Evolutionary conservation across 495 filamentous ascomycete genomes (phyloP), one percentile per base, ranked within the genome.

Genomic region (Usnea hakonensis): DNA sequence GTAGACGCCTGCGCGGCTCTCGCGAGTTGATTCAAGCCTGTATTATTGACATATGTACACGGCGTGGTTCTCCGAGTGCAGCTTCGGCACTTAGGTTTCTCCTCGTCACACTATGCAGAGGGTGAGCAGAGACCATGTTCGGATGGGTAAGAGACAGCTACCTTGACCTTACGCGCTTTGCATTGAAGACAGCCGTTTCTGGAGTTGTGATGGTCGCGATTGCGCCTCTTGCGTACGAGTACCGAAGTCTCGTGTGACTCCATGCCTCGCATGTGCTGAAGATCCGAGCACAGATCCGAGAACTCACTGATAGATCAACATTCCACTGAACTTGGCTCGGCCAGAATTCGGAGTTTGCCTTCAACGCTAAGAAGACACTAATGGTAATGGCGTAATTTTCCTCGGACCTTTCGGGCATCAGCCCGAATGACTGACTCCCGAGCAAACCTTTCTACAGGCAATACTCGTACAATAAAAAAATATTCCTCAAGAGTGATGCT

Each of bases 101-200:
- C 67, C 66, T 79, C 75, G 62, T 78, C 76, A 64, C 77, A 80
- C 77, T 80, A 13, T 55, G 23, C 21, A 13, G 16, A 62, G 37
- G 19, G 33, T 56, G 32, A 37, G 35, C 32, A 32, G 11, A 38
- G 3, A 5, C 28, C 33, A 38, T 21, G 55, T 30, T 14, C 14
- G 23, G n/a, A 35, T n/a, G 26, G 1, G 3, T 48, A 23, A 40
- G 2, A 37, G 48, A 54, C 30, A 44, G 71, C 61, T 58, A 80
- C 81, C 77, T 82, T 82, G 67, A 84, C 79, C 52, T 81, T 79
- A 30, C 83, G 71, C 59, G 76, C 75, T 69, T 84, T 85, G 69
- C 83, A 85, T 64, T 83, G 79, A 38, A 78, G 73, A 62, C 83
- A 85, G 7, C 83, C 83, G 64, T 75, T 76, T 43, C 81, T 76